Percentiles rank a stretch among this genome's conserved stretches.
phyloP scores from a whole-genome alignment of 176 grass and related monocot species.

The Oryza coarctata region DNA sequence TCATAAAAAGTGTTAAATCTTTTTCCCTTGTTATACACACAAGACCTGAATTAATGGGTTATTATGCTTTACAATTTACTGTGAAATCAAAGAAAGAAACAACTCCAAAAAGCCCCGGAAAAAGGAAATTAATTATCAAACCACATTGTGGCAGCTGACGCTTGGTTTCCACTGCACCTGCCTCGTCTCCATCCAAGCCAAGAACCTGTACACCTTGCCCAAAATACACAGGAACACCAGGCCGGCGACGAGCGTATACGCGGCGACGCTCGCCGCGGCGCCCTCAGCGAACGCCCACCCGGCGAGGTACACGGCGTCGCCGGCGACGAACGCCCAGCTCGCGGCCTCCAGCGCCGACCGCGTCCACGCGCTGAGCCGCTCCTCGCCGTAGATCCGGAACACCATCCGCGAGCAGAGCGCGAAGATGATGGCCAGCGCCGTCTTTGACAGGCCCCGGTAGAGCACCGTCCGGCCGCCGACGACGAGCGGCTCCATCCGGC shows the following conservation, averaged over 20 bases:
- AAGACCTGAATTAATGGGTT: slow-evolving; percentile 5
- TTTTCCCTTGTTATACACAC: background rate
- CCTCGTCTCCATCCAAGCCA: slow-evolving; percentile 51
- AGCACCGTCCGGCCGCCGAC: slow-evolving; percentile 38
- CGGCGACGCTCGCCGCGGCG: background rate
- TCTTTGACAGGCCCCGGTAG: slow-evolving; percentile 65
- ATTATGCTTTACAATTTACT: slow-evolving; percentile 28
- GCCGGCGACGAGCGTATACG: slow-evolving; percentile 35
- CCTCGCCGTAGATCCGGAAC: slow-evolving; percentile 65
- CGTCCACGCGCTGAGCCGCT: slow-evolving; percentile 38
- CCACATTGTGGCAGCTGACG: slow-evolving; percentile 24
- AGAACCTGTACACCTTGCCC: slow-evolving; percentile 56
- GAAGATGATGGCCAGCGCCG: slow-evolving; percentile 55
- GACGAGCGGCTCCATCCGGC: slow-evolving; percentile 53
- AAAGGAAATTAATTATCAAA: background rate
- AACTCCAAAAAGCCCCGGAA: background rate
- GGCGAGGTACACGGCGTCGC: slow-evolving; percentile 50
- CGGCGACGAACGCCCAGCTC: slow-evolving; percentile 54
- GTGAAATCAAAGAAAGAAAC: background rate
- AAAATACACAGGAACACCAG: slow-evolving; percentile 48
- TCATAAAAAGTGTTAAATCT: background rate
- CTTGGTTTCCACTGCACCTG: slow-evolving; percentile 44
- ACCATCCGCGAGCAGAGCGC: slow-evolving; percentile 68
- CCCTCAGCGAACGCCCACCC: slow-evolving; percentile 18
- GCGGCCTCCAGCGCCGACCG: slow-evolving; percentile 47